Percentiles rank a stretch among this genome's conserved stretches.
Evolutionary conservation across 257 asterid genomes (phyloP).

Genomic region (Ilex asprella): DNA sequence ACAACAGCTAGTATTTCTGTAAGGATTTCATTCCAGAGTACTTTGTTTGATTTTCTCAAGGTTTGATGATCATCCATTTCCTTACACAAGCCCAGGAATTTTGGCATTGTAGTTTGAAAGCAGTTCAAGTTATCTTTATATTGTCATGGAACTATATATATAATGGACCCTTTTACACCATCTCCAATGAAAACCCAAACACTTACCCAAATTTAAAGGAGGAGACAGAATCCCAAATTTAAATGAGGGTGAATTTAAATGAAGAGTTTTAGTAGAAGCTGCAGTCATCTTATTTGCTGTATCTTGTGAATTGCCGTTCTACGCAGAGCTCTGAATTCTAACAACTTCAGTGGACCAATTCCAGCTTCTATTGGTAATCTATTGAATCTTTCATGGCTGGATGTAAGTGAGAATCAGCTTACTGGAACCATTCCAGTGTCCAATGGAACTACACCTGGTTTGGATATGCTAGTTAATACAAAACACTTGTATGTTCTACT

Average conservation of each 20-base stretch:
- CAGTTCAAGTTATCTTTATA: too few species aligned
- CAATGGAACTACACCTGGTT: constrained; percentile 40
- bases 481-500: constrained; percentile 30
- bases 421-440: constrained; percentile 74
- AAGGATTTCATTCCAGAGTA: constrained; percentile 18
- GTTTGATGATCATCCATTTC: background rate
- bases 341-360: too few species aligned
- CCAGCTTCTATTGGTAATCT: constrained; percentile 75
- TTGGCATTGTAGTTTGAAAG: background rate
- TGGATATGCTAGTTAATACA: constrained; percentile 39
- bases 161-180: constrained; percentile 1
- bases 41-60: too few species aligned
- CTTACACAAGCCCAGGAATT: background rate
- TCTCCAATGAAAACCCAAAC: background rate
- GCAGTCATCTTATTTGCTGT: too few species aligned
- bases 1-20: constrained; percentile 63
- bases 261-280: constrained; percentile 14
- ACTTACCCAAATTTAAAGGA: too few species aligned
- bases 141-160: background rate
- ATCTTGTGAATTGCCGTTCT: too few species aligned
- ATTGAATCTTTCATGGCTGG: constrained; percentile 71
- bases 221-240: too few species aligned
- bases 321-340: too few species aligned
- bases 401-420: constrained; percentile 62
- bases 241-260: constrained; percentile 33